These are phyloP conservation scores for Aspergillus sp. DNA, from an alignment of 2,329 filamentous ascomycete species.

Conservation along the genomic window DNA sequence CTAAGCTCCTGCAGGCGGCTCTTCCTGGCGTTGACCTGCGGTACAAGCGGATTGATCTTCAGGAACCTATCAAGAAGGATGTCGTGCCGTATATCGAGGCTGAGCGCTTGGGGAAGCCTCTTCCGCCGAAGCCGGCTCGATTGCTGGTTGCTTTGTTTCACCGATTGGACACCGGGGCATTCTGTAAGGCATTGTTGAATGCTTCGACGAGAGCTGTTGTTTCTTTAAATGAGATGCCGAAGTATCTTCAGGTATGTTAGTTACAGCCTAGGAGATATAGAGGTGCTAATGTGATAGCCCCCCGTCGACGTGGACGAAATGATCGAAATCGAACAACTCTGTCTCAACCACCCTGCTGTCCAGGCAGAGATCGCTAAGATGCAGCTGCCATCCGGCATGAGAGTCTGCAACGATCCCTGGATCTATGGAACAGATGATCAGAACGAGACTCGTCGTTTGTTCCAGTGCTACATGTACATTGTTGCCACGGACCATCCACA, in stretches of 20 bases:
- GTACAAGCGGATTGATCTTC: slow-evolving; percentile 62
- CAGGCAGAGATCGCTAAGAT: slow-evolving; percentile 55
- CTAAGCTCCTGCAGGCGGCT: slow-evolving; percentile 29
- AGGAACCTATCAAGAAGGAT: slow-evolving; percentile 57
- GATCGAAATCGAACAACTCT: slow-evolving; percentile 50
- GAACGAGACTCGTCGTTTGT: slow-evolving; percentile 33
- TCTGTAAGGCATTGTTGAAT: slow-evolving; percentile 35
- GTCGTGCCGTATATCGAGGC: slow-evolving; percentile 57
- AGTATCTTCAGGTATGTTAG: slow-evolving; percentile 38
- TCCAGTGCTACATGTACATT: slow-evolving; percentile 38
- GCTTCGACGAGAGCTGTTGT: slow-evolving; percentile 30
- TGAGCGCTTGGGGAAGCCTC: slow-evolving; percentile 48
- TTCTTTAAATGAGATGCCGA: slow-evolving; percentile 39
- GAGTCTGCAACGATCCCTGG: slow-evolving; percentile 58
- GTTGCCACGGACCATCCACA: slow-evolving; percentile 29
- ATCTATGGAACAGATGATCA: slow-evolving; percentile 53
- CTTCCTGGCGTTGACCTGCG: slow-evolving; percentile 33
- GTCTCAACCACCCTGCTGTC: slow-evolving; percentile 50
- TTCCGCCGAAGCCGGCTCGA: slow-evolving; percentile 46
- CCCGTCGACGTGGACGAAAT: slow-evolving; percentile 56
- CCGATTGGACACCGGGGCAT: slow-evolving; percentile 36
- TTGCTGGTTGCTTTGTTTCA: slow-evolving; percentile 49
- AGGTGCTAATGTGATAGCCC: slow-evolving; percentile 41
- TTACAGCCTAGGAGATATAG: slow-evolving; percentile 33
- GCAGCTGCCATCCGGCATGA: slow-evolving; percentile 51